Evolutionary conservation across 306 rosid genomes (phyloP).

Genomic region (Lotus japonicus): DNA sequence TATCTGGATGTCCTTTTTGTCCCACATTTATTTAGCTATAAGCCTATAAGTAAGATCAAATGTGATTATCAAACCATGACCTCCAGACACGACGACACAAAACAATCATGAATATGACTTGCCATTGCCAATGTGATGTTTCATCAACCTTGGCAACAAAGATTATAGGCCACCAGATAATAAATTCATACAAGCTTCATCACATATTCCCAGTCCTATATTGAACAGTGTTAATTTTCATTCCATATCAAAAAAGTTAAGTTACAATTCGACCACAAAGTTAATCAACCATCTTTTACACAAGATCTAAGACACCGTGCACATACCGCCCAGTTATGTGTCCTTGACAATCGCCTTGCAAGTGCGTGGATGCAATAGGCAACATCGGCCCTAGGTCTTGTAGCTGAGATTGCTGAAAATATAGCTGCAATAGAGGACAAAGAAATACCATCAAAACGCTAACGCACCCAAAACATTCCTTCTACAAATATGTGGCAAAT

Average conservation of each 20-base stretch:
- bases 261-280: conserved; percentile 3
- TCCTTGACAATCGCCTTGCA: conserved; percentile 83
- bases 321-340: conserved; percentile 99
- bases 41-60: too few species aligned
- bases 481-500: not conserved
- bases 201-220: conserved; percentile 1
- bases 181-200: conserved; percentile 8
- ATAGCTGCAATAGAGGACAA: conserved; percentile 58
- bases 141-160: conserved; percentile 1
- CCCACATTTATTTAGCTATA: not conserved
- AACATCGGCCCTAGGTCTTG: conserved; percentile 97
- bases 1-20: not conserved
- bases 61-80: conserved; percentile 14
- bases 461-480: conserved; percentile 1
- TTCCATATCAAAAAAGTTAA: not conserved
- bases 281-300: not conserved
- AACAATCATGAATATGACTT: not conserved
- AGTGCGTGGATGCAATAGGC: conserved; percentile 98
- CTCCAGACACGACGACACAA: too few species aligned
- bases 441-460: conserved; percentile 22
- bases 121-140: not conserved
- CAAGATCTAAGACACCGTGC: conserved; percentile 12
- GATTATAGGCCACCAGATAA: not conserved
- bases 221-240: not conserved
- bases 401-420: conserved; percentile 92